Percentiles rank a stretch among this genome's conserved stretches.
phyloP scores from a whole-genome alignment of 495 filamentous ascomycete genomes.

The Daldinia caldariorum region DNA sequence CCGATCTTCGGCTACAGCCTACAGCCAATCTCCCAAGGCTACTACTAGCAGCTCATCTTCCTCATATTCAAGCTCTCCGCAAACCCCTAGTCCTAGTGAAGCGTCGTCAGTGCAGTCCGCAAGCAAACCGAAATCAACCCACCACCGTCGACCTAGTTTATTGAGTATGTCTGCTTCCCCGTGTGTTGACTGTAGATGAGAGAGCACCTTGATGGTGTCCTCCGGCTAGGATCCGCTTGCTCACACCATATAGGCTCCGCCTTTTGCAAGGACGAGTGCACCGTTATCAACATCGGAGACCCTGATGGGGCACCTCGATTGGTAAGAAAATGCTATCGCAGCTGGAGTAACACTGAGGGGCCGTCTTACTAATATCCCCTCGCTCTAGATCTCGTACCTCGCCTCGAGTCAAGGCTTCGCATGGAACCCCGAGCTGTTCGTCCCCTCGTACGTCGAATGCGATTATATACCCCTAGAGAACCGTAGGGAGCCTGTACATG shows the following conservation, averaged over 20 bases:
- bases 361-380: constrained; percentile 16
- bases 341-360: background rate
- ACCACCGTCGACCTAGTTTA: constrained; percentile 63
- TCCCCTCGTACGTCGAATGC: constrained; percentile 66
- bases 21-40: constrained; percentile 52
- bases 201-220: constrained; percentile 10
- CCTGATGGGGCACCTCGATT: constrained; percentile 68
- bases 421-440: constrained; percentile 75
- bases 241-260: constrained; percentile 62
- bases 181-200: background rate
- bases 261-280: constrained; percentile 71
- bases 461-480: constrained; percentile 69
- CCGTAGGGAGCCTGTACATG: constrained; percentile 72
- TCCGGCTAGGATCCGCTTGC: background rate
- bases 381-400: constrained; percentile 71
- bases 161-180: constrained; percentile 56
- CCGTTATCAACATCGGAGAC: constrained; percentile 72
- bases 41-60: constrained; percentile 60
- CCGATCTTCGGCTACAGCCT: constrained; percentile 50
- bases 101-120: constrained; percentile 49
- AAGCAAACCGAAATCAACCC: constrained; percentile 56
- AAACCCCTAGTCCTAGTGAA: constrained; percentile 51
- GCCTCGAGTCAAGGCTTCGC: constrained; percentile 74
- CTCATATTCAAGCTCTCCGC: constrained; percentile 64
- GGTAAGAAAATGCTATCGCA: constrained; percentile 55